Conservation (phyloP, 495 filamentous ascomycete genomes). For the Articulospora tetracladia region DNA sequence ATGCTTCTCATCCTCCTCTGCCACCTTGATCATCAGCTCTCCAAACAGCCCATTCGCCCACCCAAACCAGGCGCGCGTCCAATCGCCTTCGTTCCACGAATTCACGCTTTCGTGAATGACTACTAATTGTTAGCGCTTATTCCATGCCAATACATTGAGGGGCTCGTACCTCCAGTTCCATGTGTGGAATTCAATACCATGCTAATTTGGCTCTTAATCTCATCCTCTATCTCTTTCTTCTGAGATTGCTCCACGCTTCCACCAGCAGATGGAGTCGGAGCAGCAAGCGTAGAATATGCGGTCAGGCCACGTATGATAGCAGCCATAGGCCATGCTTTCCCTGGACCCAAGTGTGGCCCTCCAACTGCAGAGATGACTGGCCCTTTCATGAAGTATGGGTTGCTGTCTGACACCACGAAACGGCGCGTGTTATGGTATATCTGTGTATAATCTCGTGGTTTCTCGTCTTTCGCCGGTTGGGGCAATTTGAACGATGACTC, state of each 20-base stretch:
- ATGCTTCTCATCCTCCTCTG: background rate
- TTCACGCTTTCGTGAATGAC: constrained; percentile 6
- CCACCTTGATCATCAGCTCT: constrained; percentile 4
- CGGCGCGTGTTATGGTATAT: constrained; percentile 85
- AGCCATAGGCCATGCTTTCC: constrained; percentile 94
- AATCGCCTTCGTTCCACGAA: constrained; percentile 34
- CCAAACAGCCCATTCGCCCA: constrained; percentile 71
- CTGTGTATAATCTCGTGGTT: constrained; percentile 27
- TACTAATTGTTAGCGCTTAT: background rate
- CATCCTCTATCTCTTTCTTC: constrained; percentile 62
- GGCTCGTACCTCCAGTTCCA: constrained; percentile 48
- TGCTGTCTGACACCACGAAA: constrained; percentile 78
- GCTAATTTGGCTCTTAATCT: constrained; percentile 67
- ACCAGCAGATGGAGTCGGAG: background rate
- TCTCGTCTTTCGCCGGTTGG: constrained; percentile 18
- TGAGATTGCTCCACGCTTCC: constrained; percentile 20
- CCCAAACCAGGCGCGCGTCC: constrained; percentile 66
- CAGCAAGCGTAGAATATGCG: constrained; percentile 33
- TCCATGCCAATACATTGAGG: background rate
- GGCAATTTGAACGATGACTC: constrained; percentile 45
- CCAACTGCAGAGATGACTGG: constrained; percentile 80
- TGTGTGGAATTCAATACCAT: constrained; percentile 68
- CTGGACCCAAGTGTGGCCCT: constrained; percentile 73
- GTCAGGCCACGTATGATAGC: constrained; percentile 86
- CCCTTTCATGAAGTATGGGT: constrained; percentile 84